These are phyloP conservation scores for Datisca glomerata DNA, from an alignment of 306 rosid genomes.

Conservation along the genomic window DNA sequence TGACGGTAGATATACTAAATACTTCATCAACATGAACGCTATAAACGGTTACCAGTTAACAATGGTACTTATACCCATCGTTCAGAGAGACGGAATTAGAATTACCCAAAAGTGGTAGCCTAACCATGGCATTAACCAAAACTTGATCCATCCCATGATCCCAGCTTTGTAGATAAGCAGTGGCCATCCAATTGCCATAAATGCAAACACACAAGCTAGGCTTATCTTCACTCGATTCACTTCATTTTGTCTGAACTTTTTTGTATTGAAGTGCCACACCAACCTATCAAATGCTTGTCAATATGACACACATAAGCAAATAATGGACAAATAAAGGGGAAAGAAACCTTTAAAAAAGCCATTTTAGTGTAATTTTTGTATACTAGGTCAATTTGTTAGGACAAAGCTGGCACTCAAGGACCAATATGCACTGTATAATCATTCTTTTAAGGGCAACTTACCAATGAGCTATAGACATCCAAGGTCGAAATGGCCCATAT, in stretches of 20 bases:
- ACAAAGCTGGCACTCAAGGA: too few relatives aligned
- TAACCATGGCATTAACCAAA: slow-evolving; percentile 98
- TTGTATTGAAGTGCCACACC: slow-evolving; percentile 67
- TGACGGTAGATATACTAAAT: too few relatives aligned
- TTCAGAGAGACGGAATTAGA: slow-evolving; percentile 14
- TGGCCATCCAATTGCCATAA: slow-evolving; percentile 90
- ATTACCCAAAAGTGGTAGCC: slow-evolving; percentile 99
- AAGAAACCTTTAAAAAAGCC: neutral
- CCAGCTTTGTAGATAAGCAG: slow-evolving; percentile 80
- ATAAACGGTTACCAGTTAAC: too few relatives aligned
- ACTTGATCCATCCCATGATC: slow-evolving; percentile 89
- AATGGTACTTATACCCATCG: too few relatives aligned
- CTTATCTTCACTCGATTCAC: slow-evolving; percentile 78
- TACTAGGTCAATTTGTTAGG: too few relatives aligned
- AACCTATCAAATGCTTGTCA: slow-evolving; percentile 64
- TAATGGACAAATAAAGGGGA: neutral
- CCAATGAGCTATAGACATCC: slow-evolving; percentile 98
- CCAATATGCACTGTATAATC: too few relatives aligned
- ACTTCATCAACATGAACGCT: too few relatives aligned
- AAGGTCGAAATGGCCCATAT: slow-evolving; percentile 82
- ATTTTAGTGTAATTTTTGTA: too few relatives aligned
- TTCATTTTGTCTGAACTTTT: slow-evolving; percentile 77
- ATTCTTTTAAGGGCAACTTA: slow-evolving; percentile 8
- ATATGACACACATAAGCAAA: neutral
- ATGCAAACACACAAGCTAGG: slow-evolving; percentile 85